A percentile compares a stretch with the other conserved stretches of the same genome.
phyloP scores from a whole-genome alignment of 768 basidiomycete species.

The Psilocybe sp. region DNA sequence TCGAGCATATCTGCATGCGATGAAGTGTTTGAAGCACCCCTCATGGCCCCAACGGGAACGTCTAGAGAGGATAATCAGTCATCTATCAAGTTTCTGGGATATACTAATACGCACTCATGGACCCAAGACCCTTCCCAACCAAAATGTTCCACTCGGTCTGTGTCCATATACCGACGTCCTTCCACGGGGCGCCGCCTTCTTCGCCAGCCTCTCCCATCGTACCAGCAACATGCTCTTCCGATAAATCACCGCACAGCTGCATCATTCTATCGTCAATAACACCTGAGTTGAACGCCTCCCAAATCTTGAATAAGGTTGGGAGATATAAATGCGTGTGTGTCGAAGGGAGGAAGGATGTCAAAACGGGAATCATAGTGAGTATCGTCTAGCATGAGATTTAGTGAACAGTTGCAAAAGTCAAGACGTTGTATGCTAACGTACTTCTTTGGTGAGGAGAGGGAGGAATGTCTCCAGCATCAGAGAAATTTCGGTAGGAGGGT shows the following conservation, averaged over 20 bases:
- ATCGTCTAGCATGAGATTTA: constrained; percentile 42
- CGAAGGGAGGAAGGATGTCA: constrained; percentile 77
- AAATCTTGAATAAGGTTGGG: constrained; percentile 68
- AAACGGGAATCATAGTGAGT: constrained; percentile 68
- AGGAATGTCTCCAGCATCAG: constrained; percentile 71
- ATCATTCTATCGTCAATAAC: constrained; percentile 73
- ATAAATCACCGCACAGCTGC: constrained; percentile 64
- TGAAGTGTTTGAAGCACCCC: constrained; percentile 62
- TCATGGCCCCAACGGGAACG: constrained; percentile 69
- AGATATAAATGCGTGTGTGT: constrained; percentile 65
- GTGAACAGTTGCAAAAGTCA: neutral
- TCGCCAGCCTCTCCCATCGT: constrained; percentile 47
- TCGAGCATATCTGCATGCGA: constrained; percentile 65
- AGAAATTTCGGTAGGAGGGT: constrained; percentile 58
- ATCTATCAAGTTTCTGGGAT: neutral
- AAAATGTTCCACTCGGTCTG: constrained; percentile 81
- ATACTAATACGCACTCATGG: constrained; percentile 57
- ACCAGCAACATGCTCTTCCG: constrained; percentile 70
- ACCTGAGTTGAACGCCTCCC: constrained; percentile 78
- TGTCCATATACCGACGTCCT: constrained; percentile 88
- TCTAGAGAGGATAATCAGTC: constrained; percentile 32
- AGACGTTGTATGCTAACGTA: constrained; percentile 29
- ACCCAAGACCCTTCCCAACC: constrained; percentile 77
- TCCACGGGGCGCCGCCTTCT: constrained; percentile 61
- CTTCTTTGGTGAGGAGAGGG: constrained; percentile 69